Evolutionary conservation across 495 filamentous ascomycete species (phyloP), one percentile per base, ranked within the genome.

Genomic region (Penicillium canescens): DNA sequence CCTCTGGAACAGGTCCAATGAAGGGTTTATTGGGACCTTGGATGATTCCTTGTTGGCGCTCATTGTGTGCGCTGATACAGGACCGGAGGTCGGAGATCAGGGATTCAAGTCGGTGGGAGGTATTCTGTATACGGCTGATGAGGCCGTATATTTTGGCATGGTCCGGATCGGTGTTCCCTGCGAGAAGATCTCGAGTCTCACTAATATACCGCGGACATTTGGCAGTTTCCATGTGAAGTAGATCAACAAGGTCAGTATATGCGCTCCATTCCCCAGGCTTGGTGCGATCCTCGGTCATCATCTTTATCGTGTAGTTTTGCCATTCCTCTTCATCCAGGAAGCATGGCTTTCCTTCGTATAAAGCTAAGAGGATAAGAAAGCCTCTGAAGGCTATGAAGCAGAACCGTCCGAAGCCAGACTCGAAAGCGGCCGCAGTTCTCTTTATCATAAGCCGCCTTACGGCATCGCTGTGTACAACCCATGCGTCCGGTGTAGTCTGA

Each of bases 331-430:
- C 38, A 28, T 70, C 70, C 3, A 73, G 56, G 14, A 73, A 73
- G 34, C 70, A 73, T 2, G 60, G 57, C 9, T 61, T 57, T 2
- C 61, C 66, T 31, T 67, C 54, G 31, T 64, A 62, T 2, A 73
- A 41, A 0, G 70, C 66, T 0, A 63, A 60, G 1, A 67, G 63
- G 14, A 73, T 57, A 33, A 70, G 52, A 20, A 73, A 71, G 0
- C 70, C 70, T 6, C 70, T 59, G 46, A 71, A 71, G 0, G 65
- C 60, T 16, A 68, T 60, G 48, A 59, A 73, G 38, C 61, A 71
- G 8, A 59, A 64, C 20, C 67, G 50, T 14, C 61, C 61, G 16
- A 68, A 55, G 2, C 63, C 68, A 4, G 45, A 35, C 9, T 57
- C 33, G 33, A 67, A 65, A 4, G 44, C 41, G 12, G 39, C 44